Evolutionary conservation across 2,329 filamentous ascomycete genomes (phyloP).

Genomic region (Xylariaceae sp.): DNA sequence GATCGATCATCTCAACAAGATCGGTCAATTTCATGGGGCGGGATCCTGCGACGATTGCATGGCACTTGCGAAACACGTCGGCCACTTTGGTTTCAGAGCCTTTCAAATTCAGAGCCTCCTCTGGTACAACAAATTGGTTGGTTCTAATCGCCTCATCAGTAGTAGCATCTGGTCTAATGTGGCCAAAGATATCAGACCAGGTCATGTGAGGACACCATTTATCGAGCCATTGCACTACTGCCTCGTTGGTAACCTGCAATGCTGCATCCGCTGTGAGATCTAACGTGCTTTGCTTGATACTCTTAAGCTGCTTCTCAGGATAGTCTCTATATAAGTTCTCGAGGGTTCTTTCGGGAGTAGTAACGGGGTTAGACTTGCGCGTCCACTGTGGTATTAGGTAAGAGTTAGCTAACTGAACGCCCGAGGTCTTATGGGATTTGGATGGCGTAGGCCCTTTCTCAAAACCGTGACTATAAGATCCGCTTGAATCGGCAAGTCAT

Average conservation of each 20-base stretch:
- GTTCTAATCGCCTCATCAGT: not conserved
- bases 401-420: not conserved
- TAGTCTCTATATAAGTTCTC: constrained; percentile 27
- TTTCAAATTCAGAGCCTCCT: constrained; percentile 12
- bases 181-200: constrained; percentile 11
- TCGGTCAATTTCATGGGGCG: constrained; percentile 1
- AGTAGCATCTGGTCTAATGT: constrained; percentile 1
- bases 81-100: constrained; percentile 3
- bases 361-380: not conserved
- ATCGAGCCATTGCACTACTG: constrained; percentile 22
- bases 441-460: too few species aligned
- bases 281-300: constrained; percentile 9
- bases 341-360: constrained; percentile 10
- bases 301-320: constrained; percentile 22
- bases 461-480: too few species aligned
- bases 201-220: constrained; percentile 26
- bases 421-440: not conserved
- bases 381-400: not conserved
- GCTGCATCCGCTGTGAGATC: constrained; percentile 7
- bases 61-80: constrained; percentile 19
- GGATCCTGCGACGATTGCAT: not conserved
- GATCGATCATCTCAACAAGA: constrained; percentile 20
- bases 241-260: constrained; percentile 23
- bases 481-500: not conserved
- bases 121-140: constrained; percentile 10